Evolutionary conservation across 2,329 filamentous ascomycete species (phyloP), one percentile per base, ranked within the genome.

Genomic region (Talaromyces sp.): DNA sequence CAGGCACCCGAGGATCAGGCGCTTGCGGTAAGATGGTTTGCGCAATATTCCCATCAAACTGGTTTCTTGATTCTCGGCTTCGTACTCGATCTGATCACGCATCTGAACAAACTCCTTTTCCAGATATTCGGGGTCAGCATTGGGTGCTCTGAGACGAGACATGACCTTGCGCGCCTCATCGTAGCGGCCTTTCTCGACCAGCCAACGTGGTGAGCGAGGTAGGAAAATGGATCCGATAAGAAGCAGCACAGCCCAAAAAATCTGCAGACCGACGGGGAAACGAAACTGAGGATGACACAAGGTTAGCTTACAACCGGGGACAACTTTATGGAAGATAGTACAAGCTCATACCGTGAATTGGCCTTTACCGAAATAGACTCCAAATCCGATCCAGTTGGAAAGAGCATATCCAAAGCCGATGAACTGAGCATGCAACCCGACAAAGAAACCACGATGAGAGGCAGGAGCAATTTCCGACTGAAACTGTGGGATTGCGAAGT

Each of bases 401-500:
- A 56, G 27, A 19, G 50, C 50, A 56, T 33, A 56, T 11, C 50
- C 50, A 56, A 56, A 33, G 33, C 50, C 50, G 8, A 56, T 37
- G 50, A 56, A 56, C 50, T 56, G 50, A 57, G 31, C 54, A 45
- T 59, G 33, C 76, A 59, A 33, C 6, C 33, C 56, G 37, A 27
- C 56, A 59, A 59, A 27, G 16, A 24, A 22, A 8, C 56, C 56
- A 57, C 77, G 72, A 52, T 78, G 70, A 49, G 78, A 71, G 3
- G 74, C 73, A 16, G 77, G 76, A 2, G 76, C 71, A 5, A 76
- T 50, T 58, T 76, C 73, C 7, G 72, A 71, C 8, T 75, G 72
- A 62, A 78, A 79, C 6, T 78, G 70, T 2, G 76, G 76, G 7
- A 73, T 73, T 22, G 78, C 73, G 68, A 76, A 77, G 14, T 73